Conservation (phyloP, 2,329 filamentous ascomycete genomes). For the Kalaharituber pfeilii region DNA sequence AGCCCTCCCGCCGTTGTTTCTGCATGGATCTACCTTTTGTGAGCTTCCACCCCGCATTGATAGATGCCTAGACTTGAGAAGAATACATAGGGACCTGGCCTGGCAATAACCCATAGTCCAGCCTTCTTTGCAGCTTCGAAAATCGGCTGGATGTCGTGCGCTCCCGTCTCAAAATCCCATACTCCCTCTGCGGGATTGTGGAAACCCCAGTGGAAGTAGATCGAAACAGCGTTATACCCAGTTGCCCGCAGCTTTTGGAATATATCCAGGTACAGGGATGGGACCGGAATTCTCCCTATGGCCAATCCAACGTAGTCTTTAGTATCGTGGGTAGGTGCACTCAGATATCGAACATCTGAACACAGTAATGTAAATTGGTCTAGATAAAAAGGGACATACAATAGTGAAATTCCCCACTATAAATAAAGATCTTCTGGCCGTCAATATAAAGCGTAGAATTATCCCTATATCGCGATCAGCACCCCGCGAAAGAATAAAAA, state of each 20-base stretch:
- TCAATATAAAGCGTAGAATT: slow-evolving; percentile 50
- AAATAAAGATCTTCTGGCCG: slow-evolving; percentile 52
- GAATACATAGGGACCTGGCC: slow-evolving; percentile 21
- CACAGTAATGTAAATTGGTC: too few species aligned
- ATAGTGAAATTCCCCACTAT: slow-evolving; percentile 51
- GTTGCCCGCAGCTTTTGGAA: slow-evolving; percentile 38
- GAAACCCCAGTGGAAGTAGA: slow-evolving; percentile 57
- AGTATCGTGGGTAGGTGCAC: too few species aligned
- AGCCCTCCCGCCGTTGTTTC: slow-evolving; percentile 54
- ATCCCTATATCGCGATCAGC: slow-evolving; percentile 33
- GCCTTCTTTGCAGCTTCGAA: slow-evolving; percentile 23
- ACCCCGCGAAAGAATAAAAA: background rate
- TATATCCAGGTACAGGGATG: slow-evolving; percentile 43
- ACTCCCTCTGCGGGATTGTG: slow-evolving; percentile 31
- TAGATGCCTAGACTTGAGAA: slow-evolving; percentile 7
- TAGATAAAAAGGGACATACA: slow-evolving; percentile 1
- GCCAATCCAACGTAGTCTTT: slow-evolving; percentile 27
- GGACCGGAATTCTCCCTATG: slow-evolving; percentile 32
- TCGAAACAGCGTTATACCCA: slow-evolving; percentile 43
- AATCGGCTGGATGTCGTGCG: slow-evolving; percentile 20
- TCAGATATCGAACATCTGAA: too few species aligned
- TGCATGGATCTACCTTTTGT: slow-evolving; percentile 25
- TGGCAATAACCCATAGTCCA: slow-evolving; percentile 23
- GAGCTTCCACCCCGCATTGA: too few species aligned
- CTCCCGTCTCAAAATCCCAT: slow-evolving; percentile 28